phyloP scores from a whole-genome alignment of 768 basidiomycete genomes.

The Amyloporia xantha region DNA sequence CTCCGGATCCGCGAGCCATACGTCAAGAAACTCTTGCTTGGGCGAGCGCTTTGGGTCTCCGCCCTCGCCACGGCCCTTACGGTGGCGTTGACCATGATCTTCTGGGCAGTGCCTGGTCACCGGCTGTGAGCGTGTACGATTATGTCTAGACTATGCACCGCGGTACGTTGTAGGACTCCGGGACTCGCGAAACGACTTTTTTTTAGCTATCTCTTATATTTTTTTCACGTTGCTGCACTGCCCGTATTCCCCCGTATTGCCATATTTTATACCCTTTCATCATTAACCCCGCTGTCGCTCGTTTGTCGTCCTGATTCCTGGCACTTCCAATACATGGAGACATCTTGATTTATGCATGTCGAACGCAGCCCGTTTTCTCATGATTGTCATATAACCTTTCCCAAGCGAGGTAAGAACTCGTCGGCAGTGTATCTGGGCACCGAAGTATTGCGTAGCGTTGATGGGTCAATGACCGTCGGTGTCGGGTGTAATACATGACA shows the following conservation, averaged over 20 bases:
- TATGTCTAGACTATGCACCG: conserved; percentile 5
- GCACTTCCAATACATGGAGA: conserved; percentile 1
- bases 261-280: conserved; percentile 18
- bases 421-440: no score
- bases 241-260: conserved; percentile 4
- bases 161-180: neutral
- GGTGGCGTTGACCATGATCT: conserved; percentile 79
- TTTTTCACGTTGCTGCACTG: conserved; percentile 8
- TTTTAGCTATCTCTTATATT: conserved; percentile 1
- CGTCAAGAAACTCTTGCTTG: conserved; percentile 82
- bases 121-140: conserved; percentile 37
- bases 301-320: conserved; percentile 7
- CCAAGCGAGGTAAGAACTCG: no score
- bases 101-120: conserved; percentile 95
- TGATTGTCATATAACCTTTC: neutral
- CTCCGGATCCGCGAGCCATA: conserved; percentile 90
- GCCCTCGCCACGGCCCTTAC: conserved; percentile 72
- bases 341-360: conserved; percentile 7
- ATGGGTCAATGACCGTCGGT: no score
- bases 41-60: conserved; percentile 88
- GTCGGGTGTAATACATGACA: no score
- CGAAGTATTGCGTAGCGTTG: no score
- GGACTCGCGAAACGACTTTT: conserved; percentile 9
- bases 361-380: neutral
- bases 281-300: conserved; percentile 18